phyloP scores from a whole-genome alignment of 768 basidiomycete species.

The Tubosaeta sp. region DNA sequence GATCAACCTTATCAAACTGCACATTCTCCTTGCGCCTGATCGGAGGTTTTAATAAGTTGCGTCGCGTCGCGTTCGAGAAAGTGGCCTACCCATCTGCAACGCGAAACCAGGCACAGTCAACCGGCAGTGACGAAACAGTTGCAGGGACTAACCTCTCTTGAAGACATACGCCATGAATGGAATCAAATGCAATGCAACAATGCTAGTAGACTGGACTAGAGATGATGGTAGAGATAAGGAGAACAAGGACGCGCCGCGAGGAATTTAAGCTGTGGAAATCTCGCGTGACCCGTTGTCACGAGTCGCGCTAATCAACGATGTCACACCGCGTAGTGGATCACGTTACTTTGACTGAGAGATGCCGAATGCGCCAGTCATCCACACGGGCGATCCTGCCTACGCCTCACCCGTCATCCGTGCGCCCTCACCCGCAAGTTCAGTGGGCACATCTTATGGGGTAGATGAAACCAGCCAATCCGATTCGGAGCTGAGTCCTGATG shows the following conservation, averaged over 20 bases:
- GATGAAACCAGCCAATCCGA: constrained; percentile 45
- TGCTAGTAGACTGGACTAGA: constrained; percentile 4
- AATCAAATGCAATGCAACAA: constrained; percentile 2
- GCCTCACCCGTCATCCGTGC: constrained; percentile 44
- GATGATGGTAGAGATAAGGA: constrained; percentile 24
- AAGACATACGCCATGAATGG: constrained; percentile 47
- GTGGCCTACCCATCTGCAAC: constrained; percentile 44
- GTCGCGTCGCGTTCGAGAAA: constrained; percentile 13
- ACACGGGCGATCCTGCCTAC: constrained; percentile 36
- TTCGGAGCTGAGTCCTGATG: constrained; percentile 33
- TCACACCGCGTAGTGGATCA: constrained; percentile 28
- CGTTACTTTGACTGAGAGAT: constrained; percentile 11
- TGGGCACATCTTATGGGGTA: constrained; percentile 43
- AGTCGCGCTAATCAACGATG: constrained; percentile 29
- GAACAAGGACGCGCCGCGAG: constrained; percentile 23
- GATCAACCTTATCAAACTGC: constrained; percentile 83
- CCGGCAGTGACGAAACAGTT: background rate
- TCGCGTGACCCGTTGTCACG: constrained; percentile 28
- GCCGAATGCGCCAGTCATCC: constrained; percentile 29
- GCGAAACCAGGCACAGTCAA: constrained; percentile 9
- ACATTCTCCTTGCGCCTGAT: constrained; percentile 83
- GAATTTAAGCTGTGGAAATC: constrained; percentile 26
- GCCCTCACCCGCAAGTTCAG: constrained; percentile 44
- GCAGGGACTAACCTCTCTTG: constrained; percentile 47
- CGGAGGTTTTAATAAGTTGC: constrained; percentile 18